Evolutionary conservation across 2,329 filamentous ascomycete genomes (phyloP).

Genomic region (Knufia fluminis): DNA sequence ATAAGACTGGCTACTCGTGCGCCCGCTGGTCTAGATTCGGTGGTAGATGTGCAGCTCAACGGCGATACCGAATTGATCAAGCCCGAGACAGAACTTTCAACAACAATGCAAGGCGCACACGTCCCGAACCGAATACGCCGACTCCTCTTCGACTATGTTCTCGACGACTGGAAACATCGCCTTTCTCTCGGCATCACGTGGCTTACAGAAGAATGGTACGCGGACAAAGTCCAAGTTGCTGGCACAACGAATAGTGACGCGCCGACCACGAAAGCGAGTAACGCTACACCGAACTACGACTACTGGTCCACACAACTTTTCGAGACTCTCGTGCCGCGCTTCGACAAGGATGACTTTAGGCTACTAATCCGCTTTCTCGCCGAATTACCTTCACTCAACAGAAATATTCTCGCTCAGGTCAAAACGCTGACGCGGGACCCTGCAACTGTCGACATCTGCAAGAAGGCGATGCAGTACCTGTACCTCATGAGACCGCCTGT

Average conservation of each 20-base stretch:
- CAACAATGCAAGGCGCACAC: constrained; percentile 19
- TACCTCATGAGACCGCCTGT: constrained; percentile 52
- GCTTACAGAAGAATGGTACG: constrained; percentile 98
- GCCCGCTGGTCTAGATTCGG: constrained; percentile 58
- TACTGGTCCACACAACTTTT: constrained; percentile 72
- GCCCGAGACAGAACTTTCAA: constrained; percentile 23
- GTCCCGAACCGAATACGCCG: constrained; percentile 63
- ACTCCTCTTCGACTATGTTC: constrained; percentile 70
- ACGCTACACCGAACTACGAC: constrained; percentile 56
- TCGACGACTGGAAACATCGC: constrained; percentile 83
- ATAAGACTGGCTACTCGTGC: constrained; percentile 76
- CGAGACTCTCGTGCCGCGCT: constrained; percentile 78
- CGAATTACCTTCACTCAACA: constrained; percentile 74
- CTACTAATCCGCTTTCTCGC: constrained; percentile 82
- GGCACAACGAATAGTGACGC: constrained; percentile 36
- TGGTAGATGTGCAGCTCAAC: constrained; percentile 50
- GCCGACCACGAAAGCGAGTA: constrained; percentile 40
- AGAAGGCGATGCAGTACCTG: constrained; percentile 50
- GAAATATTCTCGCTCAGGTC: constrained; percentile 62
- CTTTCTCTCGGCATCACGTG: constrained; percentile 87
- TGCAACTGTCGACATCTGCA: constrained; percentile 51
- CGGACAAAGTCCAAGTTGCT: constrained; percentile 54
- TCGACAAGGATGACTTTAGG: constrained; percentile 76
- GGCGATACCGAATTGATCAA: constrained; percentile 27
- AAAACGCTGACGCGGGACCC: constrained; percentile 54